phyloP scores from a whole-genome alignment of 2,329 filamentous ascomycete genomes.

The Fusarium cyanostomum region DNA sequence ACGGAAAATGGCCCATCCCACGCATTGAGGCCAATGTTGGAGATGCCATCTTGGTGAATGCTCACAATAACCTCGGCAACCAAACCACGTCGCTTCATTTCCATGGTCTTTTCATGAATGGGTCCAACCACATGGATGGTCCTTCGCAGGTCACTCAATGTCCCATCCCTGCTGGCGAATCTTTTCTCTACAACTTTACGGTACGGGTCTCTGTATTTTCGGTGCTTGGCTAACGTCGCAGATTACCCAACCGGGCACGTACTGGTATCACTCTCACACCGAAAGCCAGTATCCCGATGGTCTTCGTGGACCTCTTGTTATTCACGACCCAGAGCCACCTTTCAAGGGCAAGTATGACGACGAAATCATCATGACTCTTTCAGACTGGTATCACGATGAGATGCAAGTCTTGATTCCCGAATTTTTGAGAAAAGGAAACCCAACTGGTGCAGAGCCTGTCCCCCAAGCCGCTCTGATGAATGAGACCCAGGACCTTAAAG shows the following conservation, averaged over 20 bases:
- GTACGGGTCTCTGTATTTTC: slow-evolving; percentile 48
- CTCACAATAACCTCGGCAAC: slow-evolving; percentile 68
- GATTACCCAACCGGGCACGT: slow-evolving; percentile 75
- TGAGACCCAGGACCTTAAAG: slow-evolving; percentile 69
- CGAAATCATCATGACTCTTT: slow-evolving; percentile 72
- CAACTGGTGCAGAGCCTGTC: slow-evolving; percentile 70
- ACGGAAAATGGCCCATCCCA: slow-evolving; percentile 79
- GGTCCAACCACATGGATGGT: slow-evolving; percentile 76
- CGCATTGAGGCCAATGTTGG: slow-evolving; percentile 69
- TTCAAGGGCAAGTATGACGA: slow-evolving; percentile 67
- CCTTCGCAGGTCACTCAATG: slow-evolving; percentile 74
- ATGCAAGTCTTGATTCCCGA: slow-evolving; percentile 57
- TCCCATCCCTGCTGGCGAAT: slow-evolving; percentile 68
- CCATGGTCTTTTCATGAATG: slow-evolving; percentile 76
- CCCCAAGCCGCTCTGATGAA: slow-evolving; percentile 77
- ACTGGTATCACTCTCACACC: slow-evolving; percentile 81
- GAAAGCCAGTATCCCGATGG: slow-evolving; percentile 77
- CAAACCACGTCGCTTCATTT: slow-evolving; percentile 73
- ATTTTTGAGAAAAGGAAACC: slow-evolving; percentile 65
- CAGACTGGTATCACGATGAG: slow-evolving; percentile 75
- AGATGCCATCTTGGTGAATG: slow-evolving; percentile 68
- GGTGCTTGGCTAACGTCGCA: slow-evolving; percentile 28
- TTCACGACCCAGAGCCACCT: slow-evolving; percentile 69
- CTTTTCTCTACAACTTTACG: slow-evolving; percentile 75
- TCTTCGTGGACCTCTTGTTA: slow-evolving; percentile 69